Evolutionary conservation across 129 eudicot species (phyloP).

Genomic region (Centaurea solstitialis): DNA sequence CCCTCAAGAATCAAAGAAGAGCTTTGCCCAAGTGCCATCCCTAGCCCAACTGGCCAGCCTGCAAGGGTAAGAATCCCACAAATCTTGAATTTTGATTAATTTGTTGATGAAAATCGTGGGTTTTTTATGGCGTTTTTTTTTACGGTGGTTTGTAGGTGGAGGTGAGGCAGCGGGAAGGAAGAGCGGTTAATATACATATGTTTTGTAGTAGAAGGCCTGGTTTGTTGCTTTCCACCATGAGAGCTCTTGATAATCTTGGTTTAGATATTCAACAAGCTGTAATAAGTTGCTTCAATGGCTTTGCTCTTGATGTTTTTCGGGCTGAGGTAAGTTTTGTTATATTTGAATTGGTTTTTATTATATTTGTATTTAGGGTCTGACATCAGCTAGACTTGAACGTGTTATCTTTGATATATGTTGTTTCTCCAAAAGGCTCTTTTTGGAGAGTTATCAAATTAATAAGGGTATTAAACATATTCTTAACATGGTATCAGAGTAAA

Average conservation of each 20-base stretch:
- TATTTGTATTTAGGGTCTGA: not conserved
- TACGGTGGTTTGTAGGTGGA: slow-evolving; percentile 54
- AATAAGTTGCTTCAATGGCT: slow-evolving; percentile 94
- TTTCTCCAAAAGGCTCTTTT: not conserved
- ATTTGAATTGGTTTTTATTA: not conserved
- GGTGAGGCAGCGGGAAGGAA: slow-evolving; percentile 82
- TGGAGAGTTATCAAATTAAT: not conserved
- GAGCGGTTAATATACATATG: slow-evolving; percentile 95
- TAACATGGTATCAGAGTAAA: too few relatives aligned
- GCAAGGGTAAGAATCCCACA: slow-evolving; percentile 60
- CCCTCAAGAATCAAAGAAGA: slow-evolving; percentile 87
- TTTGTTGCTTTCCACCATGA: slow-evolving; percentile 74
- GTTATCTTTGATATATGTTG: not conserved
- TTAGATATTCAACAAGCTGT: slow-evolving; percentile 96
- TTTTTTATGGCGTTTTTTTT: not conserved
- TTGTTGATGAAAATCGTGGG: not conserved
- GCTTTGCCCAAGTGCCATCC: slow-evolving; percentile 65
- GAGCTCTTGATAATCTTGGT: slow-evolving; percentile 83
- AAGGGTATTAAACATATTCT: too few relatives aligned
- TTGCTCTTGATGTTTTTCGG: slow-evolving; percentile 83
- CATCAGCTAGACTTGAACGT: not conserved
- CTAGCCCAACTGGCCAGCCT: slow-evolving; percentile 85
- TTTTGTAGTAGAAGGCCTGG: slow-evolving; percentile 89
- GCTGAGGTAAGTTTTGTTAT: slow-evolving; percentile 66
- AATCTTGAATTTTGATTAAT: not conserved